phyloP scores from a whole-genome alignment of 192 early-diverging fungal species.

The Podila minutissima region DNA sequence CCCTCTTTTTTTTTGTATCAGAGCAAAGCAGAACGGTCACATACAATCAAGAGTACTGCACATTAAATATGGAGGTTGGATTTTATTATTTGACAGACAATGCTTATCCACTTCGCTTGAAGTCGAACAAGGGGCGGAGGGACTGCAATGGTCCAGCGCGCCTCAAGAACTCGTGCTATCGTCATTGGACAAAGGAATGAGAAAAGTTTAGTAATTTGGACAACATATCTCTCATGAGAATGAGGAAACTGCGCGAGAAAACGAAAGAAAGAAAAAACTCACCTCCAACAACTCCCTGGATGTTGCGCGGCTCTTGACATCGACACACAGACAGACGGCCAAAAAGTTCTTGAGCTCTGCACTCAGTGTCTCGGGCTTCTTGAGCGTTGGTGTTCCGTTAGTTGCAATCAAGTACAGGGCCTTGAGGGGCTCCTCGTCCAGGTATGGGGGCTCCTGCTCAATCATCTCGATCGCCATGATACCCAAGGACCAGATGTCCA shows the following conservation, averaged over 20 bases:
- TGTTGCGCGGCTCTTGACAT: conserved; percentile 83
- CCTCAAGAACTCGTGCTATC: conserved; percentile 76
- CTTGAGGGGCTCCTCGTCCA: conserved; percentile 94
- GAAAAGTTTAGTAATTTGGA: conserved; percentile 5
- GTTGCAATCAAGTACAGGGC: conserved; percentile 96
- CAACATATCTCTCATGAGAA: background rate
- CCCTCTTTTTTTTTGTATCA: background rate
- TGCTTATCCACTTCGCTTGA: conserved; percentile 45
- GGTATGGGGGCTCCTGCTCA: conserved; percentile 95
- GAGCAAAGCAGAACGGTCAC: no score
- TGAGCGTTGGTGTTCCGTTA: conserved; percentile 95
- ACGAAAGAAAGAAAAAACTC: conserved; percentile 1
- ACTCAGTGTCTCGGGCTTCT: conserved; percentile 85
- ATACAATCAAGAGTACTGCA: no score
- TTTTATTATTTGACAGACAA: background rate
- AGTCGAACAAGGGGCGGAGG: conserved; percentile 73
- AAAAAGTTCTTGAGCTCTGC: conserved; percentile 89
- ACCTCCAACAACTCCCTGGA: conserved; percentile 81
- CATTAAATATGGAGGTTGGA: background rate
- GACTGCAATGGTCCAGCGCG: conserved; percentile 68
- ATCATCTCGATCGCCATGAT: conserved; percentile 99
- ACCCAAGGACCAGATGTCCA: conserved; percentile 93
- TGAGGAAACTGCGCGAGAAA: no score
- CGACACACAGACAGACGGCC: conserved; percentile 87
- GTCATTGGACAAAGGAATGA: background rate